phyloP scores from a whole-genome alignment of 371 early-diverging fungal species.

The Apophysomyces ossiformis region DNA sequence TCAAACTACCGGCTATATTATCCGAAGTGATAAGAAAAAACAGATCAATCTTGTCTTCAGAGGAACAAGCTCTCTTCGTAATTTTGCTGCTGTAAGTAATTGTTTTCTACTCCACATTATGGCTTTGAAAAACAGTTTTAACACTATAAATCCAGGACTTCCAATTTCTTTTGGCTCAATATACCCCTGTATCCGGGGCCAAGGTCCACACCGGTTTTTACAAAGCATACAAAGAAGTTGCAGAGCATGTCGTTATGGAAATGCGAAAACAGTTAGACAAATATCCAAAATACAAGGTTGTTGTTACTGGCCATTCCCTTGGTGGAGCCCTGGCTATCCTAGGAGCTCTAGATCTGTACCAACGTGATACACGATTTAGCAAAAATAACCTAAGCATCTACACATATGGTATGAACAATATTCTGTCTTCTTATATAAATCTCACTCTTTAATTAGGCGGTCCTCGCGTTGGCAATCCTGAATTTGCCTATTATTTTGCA shows the following conservation, averaged over 20 bases:
- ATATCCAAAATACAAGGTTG: conserved; percentile 22
- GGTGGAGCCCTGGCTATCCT: conserved; percentile 24
- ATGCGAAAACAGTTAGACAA: conserved; percentile 14
- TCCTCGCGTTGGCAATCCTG: conserved; percentile 25
- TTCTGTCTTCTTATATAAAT: neutral
- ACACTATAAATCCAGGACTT: conserved; percentile 13
- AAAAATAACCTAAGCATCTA: conserved; percentile 13
- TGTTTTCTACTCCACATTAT: neutral
- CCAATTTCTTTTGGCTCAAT: conserved; percentile 10
- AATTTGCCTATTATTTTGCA: conserved; percentile 30
- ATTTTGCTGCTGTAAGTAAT: conserved; percentile 23
- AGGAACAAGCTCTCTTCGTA: conserved; percentile 27
- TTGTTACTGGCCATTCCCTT: conserved; percentile 28
- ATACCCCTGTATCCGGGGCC: conserved; percentile 18
- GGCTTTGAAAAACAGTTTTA: neutral
- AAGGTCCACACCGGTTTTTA: conserved; percentile 27
- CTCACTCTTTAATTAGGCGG: conserved; percentile 14
- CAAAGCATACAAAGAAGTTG: conserved; percentile 20
- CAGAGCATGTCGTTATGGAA: conserved; percentile 1
- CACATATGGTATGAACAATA: conserved; percentile 15
- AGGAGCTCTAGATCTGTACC: conserved; percentile 26
- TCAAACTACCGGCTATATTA: conserved; percentile 23
- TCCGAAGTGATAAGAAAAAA: conserved; percentile 23
- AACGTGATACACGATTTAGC: conserved; percentile 19
- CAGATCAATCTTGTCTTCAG: conserved; percentile 27